Evolutionary conservation across 306 rosid genomes (phyloP), one percentile per base, ranked within the genome.

Genomic region (Begonia masoniana): DNA sequence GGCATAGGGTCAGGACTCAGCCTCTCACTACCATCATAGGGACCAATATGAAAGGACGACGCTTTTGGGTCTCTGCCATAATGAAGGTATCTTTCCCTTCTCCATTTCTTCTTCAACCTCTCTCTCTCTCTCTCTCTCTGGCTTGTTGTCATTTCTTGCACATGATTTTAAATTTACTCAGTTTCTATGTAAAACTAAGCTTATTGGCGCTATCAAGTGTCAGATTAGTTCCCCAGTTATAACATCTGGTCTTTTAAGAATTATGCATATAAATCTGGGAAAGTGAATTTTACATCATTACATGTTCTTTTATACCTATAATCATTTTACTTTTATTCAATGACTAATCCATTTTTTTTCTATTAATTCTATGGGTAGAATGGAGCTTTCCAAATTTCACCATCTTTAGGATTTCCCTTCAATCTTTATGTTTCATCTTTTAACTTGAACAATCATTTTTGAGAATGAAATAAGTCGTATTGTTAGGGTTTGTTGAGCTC

Each of bases 1-100:
- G 88, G 95, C 73, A 79, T 36, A 79, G 59, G 47, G 94, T 81
- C 64, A 47, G 87, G 21, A 86, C 72, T 36, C 79, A 72, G 4
- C 95, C 99, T 0, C 73, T 74, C 56, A 73, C 74, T 2, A 92
- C 96, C 50, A 74, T 86, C 69, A 77, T 86, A 55, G 99, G 88
- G 51, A 83, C 82, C 68, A 86, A 92, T 49, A 79, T 86, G 43
- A 60, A 13, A 48, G 99, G 95, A 4, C 54, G 99, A 47, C 56
- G 96, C 41, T 79, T 73, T 36, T 92, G 99, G 99, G 94, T 92
- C 71, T 41, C 78, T 41, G 60, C 88, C 54, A 86, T 92, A 53
- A 68, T 86, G 67, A 76, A 86, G 99, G 99, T 83, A 68, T 45
- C 49, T 45, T n/a, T 45, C 15, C 4, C 49, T 45, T 11, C 49